A percentile compares a stretch with the other conserved stretches of the same genome.
phyloP scores from a whole-genome alignment of 2,329 filamentous ascomycete genomes.

The Ceratocystis destructans region DNA sequence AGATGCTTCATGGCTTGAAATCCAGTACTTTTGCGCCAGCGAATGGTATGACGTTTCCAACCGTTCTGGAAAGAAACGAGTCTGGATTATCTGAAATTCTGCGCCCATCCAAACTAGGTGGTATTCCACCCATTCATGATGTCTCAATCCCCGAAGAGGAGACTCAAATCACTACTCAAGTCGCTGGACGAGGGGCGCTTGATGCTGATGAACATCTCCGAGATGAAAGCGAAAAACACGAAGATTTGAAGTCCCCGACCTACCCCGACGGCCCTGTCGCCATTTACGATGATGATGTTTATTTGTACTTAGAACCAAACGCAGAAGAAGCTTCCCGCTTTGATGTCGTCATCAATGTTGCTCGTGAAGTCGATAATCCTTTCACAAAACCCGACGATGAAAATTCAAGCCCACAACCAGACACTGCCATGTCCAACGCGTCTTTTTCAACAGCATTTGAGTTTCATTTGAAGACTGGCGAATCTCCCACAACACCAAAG shows the following conservation, averaged over 20 bases:
- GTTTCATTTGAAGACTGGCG: constrained; percentile 21
- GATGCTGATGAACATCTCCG: constrained; percentile 34
- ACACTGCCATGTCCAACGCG: constrained; percentile 43
- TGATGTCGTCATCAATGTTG: constrained; percentile 74
- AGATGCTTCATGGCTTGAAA: constrained; percentile 47
- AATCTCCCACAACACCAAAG: constrained; percentile 43
- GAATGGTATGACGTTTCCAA: constrained; percentile 52
- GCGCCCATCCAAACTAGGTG: constrained; percentile 36
- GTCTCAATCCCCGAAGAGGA: constrained; percentile 35
- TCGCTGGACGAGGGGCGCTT: constrained; percentile 45
- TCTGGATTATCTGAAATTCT: constrained; percentile 46
- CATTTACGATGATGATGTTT: constrained; percentile 66
- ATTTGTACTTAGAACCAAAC: constrained; percentile 66
- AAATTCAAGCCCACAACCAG: constrained; percentile 32
- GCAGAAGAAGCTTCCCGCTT: constrained; percentile 63
- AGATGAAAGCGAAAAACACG: constrained; percentile 56
- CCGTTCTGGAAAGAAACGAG: constrained; percentile 45
- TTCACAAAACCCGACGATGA: constrained; percentile 33
- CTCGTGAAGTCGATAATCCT: constrained; percentile 66
- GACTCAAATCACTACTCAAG: constrained; percentile 44
- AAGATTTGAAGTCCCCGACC: constrained; percentile 66
- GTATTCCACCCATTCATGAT: constrained; percentile 21
- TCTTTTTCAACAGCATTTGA: constrained; percentile 30
- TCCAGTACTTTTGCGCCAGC: constrained; percentile 46
- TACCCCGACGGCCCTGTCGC: constrained; percentile 72